Percentiles rank a stretch among this genome's conserved stretches.
phyloP scores from a whole-genome alignment of 129 eudicot species.

The Centaurea solstitialis region DNA sequence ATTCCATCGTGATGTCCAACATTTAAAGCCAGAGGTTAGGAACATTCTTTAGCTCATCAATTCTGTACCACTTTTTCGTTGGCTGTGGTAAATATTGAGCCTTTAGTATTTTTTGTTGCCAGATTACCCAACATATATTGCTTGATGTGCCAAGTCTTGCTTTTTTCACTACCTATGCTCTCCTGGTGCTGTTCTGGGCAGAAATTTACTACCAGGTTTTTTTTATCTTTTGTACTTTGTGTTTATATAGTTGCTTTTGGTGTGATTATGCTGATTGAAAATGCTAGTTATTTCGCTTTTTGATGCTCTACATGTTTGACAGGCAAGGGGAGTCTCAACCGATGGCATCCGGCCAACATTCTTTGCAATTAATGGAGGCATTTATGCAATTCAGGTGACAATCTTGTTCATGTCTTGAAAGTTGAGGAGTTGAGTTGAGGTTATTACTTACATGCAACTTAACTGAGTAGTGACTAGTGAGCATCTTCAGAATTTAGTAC shows the following conservation, averaged over 20 bases:
- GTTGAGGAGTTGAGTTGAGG: background rate
- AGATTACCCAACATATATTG: constrained; percentile 72
- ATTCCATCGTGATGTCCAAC: constrained; percentile 68
- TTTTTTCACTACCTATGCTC: constrained; percentile 92
- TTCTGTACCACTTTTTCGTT: background rate
- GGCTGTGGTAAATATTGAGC: background rate
- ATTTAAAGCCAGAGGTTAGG: constrained; percentile 71
- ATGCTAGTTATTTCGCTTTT: constrained; percentile 20
- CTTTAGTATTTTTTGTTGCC: constrained; percentile 3
- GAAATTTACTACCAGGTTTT: constrained; percentile 92
- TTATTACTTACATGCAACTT: background rate
- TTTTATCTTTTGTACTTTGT: constrained; percentile 8
- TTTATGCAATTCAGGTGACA: constrained; percentile 79
- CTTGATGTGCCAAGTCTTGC: constrained; percentile 94
- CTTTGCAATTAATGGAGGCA: constrained; percentile 66
- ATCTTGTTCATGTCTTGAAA: constrained; percentile 13
- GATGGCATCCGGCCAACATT: constrained; percentile 82
- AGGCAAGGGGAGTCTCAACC: constrained; percentile 87
- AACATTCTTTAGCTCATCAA: constrained; percentile 11
- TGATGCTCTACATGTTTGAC: constrained; percentile 16
- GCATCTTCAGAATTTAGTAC: background rate
- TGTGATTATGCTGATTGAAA: background rate
- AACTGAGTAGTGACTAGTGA: background rate
- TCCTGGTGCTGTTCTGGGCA: constrained; percentile 92
- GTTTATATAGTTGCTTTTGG: background rate